Evolutionary conservation across 2,329 filamentous ascomycete species (phyloP).

Genomic region (Colletotrichum phormii): DNA sequence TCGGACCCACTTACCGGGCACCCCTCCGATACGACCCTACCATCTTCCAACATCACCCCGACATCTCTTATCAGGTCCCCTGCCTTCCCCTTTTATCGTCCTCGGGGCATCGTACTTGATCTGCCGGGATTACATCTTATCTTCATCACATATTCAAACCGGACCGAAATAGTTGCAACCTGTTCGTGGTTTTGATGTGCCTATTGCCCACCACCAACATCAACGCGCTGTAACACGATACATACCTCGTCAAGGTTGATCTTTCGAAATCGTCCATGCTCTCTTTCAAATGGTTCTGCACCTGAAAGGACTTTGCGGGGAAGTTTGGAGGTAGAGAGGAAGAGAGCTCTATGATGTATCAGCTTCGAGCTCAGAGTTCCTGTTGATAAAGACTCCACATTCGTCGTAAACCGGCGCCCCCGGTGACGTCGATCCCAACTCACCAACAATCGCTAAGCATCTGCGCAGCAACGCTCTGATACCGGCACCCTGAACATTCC

Average conservation of each 20-base stretch:
- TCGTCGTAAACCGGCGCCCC: neutral
- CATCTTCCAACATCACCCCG: neutral
- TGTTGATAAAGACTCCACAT: neutral
- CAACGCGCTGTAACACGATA: no score
- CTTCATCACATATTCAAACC: neutral
- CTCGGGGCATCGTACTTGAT: neutral
- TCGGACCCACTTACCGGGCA: slow-evolving; percentile 30
- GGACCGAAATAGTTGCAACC: neutral
- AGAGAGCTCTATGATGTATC: no score
- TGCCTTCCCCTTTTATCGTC: neutral
- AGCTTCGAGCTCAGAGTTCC: no score
- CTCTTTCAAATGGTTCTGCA: no score
- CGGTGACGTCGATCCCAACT: neutral
- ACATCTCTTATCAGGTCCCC: neutral
- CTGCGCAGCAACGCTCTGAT: neutral
- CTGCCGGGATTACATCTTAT: neutral
- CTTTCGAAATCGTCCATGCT: no score
- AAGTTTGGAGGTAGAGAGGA: no score
- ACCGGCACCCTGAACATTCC: neutral
- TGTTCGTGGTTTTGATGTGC: neutral
- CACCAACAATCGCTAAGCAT: neutral
- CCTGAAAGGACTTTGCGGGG: no score
- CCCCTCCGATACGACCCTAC: slow-evolving; percentile 31
- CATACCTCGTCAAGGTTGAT: no score
- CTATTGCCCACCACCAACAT: neutral